These are phyloP conservation scores for Teratosphaeriaceae sp. DNA, from an alignment of 2,329 filamentous ascomycete genomes.

Conservation along the genomic window DNA sequence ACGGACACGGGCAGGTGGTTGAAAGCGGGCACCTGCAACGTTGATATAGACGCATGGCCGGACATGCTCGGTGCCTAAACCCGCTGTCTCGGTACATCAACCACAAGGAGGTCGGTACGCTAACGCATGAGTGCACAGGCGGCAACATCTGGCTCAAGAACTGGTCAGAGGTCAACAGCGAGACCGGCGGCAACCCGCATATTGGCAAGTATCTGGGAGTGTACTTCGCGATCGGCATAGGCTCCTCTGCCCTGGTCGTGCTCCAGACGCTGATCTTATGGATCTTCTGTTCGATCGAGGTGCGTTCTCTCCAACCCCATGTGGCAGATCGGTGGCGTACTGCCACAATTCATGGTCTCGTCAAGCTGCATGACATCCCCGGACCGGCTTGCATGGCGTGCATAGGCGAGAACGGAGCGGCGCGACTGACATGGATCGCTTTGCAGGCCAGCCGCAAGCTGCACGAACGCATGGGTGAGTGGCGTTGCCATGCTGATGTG, in stretches of 20 bases:
- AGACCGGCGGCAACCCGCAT: constrained; percentile 60
- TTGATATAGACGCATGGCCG: constrained; percentile 5
- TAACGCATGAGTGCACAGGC: constrained; percentile 38
- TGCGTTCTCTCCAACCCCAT: constrained; percentile 34
- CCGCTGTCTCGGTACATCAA: background rate
- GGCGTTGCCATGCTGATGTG: too few species aligned
- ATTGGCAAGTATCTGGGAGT: constrained; percentile 89
- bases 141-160: constrained; percentile 89
- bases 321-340: background rate
- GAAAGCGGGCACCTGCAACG: constrained; percentile 2
- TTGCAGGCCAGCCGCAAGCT: constrained; percentile 81
- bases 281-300: constrained; percentile 99
- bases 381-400: constrained; percentile 8
- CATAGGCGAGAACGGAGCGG: constrained; percentile 17
- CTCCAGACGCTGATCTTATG: constrained; percentile 90
- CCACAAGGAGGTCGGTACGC: constrained; percentile 9
- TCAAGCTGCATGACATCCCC: constrained; percentile 10
- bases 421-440: constrained; percentile 13
- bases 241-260: constrained; percentile 76
- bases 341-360: constrained; percentile 2
- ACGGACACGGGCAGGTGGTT: constrained; percentile 1
- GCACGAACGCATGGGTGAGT: constrained; percentile 81
- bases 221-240: constrained; percentile 92
- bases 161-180: constrained; percentile 78
- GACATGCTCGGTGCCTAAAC: constrained; percentile 17